phyloP scores from a whole-genome alignment of 2,329 filamentous ascomycete genomes.

The Alternaria tenuissima region DNA sequence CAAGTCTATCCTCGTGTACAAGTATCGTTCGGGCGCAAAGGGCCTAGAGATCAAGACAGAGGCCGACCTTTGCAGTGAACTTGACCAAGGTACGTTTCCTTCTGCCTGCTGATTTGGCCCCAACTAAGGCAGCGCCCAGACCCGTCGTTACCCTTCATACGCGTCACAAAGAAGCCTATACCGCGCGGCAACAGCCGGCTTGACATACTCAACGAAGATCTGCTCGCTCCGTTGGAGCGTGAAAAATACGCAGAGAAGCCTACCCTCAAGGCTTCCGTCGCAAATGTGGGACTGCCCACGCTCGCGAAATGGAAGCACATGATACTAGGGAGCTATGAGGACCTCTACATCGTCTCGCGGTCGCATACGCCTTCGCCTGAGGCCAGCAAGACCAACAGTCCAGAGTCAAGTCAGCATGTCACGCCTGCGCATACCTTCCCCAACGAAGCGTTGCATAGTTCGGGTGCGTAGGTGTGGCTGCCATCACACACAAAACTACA shows the following conservation, averaged over 20 bases:
- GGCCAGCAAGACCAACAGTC: conserved; percentile 51
- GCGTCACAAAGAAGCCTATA: conserved; percentile 58
- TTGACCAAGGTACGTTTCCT: conserved; percentile 46
- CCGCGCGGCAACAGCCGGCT: conserved; percentile 57
- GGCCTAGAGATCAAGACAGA: conserved; percentile 54
- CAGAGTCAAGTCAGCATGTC: conserved; percentile 49
- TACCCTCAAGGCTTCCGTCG: conserved; percentile 57
- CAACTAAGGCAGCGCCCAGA: conserved; percentile 44
- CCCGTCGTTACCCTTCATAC: conserved; percentile 50
- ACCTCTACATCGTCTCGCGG: conserved; percentile 60
- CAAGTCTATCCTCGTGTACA: conserved; percentile 56
- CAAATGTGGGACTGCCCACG: conserved; percentile 57
- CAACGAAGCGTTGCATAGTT: conserved; percentile 33
- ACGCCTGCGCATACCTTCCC: conserved; percentile 47
- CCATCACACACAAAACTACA: background rate
- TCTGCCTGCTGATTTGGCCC: background rate
- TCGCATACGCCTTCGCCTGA: conserved; percentile 46
- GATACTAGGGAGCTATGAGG: conserved; percentile 56
- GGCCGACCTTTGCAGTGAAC: conserved; percentile 53
- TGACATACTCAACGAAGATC: conserved; percentile 57
- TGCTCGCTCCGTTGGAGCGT: conserved; percentile 47
- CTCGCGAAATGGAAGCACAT: conserved; percentile 57
- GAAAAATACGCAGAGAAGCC: conserved; percentile 54
- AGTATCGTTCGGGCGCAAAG: conserved; percentile 52
- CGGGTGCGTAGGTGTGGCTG: conserved; percentile 13